A percentile compares a stretch with the other conserved stretches of the same genome.
phyloP scores from a whole-genome alignment of 83 land plant species.

The Diphasiastrum complanatum region DNA sequence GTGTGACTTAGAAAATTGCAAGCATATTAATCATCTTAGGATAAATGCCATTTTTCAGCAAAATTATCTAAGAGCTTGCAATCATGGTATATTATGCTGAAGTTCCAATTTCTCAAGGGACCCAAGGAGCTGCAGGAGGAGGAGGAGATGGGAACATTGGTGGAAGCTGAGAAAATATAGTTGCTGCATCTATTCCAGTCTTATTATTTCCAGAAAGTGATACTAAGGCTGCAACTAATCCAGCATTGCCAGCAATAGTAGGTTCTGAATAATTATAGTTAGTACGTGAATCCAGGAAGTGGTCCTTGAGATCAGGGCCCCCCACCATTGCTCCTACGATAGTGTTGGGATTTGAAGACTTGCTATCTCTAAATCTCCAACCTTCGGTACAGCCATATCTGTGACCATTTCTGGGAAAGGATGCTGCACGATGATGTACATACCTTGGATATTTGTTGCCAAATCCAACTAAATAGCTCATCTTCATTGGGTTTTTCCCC shows the following conservation, averaged over 20 bases:
- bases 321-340: constrained; percentile 7
- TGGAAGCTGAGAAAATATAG: too few species aligned
- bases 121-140: too few species aligned
- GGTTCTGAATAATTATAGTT: too few species aligned
- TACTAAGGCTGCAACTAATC: constrained; percentile 1
- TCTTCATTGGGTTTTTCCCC: constrained; percentile 16
- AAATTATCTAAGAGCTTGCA: too few species aligned
- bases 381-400: constrained; percentile 1
- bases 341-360: constrained; percentile 2
- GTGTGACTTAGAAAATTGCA: too few species aligned
- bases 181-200: too few species aligned
- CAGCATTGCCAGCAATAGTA: constrained; percentile 15
- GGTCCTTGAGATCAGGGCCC: constrained; percentile 10
- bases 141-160: too few species aligned
- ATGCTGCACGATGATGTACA: constrained; percentile 10
- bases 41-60: too few species aligned
- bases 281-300: constrained; percentile 1
- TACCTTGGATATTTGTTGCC: constrained; percentile 11
- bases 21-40: too few species aligned
- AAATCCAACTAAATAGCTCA: constrained; percentile 11
- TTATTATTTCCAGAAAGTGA: constrained; percentile 3
- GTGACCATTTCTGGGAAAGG: neutral
- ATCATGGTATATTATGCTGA: too few species aligned
- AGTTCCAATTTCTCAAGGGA: too few species aligned
- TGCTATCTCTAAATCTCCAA: constrained; percentile 1